Base-by-base conservation (phyloP, 371 early-diverging fungal species). In the Mucor irregularis region DNA sequence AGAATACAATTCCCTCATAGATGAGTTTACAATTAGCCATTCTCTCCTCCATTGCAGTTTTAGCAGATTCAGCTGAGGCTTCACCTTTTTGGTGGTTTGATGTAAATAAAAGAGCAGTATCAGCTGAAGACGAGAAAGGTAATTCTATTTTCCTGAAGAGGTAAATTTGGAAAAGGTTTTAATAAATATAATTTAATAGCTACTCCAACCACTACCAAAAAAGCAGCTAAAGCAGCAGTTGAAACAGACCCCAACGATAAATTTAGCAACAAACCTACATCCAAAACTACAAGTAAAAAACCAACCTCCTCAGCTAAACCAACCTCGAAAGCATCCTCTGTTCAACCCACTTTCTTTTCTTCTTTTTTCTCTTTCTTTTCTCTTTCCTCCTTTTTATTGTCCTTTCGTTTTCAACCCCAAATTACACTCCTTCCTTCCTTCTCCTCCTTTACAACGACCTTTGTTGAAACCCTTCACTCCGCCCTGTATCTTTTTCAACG, bases 21-120 rank as follows among this genome's bases (percentile, higher is more conserved):
- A 58, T 48, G 58, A 58, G 43, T 48, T 56, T 49, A 35, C 51
- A 38, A 37, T 46, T 52, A 19, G 34, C 38, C 28, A 35, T 62
- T 46, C 53, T 58, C 29, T 43, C 49, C 16, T 53, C 50, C 26
- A 55, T 62, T 51, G 47, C 58, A 17, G n/a, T 47, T 9, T 11
- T 57, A 26, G 51, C 51, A 29, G 49, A 42, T 35, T 42, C 54
- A 29, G 35, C 40, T 24, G 55, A 50, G 37, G 62, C 51, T 26
- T 39, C 39, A n/a, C 62, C 62, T 16, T 24, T 25, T 33, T 5
- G 25, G 22, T 53, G 53, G 61, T 13, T 22, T 13, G 37, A 62
- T 19, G 2, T 55, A 11, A 39, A 43, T 38, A 57, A 50, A 47
- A 56, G 57, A 46, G 47, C 50, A 43, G 40, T n/a, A n/a, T n/a